phyloP scores from a whole-genome alignment of 805 yeast genomes.

The Metschnikowia koreensis region DNA sequence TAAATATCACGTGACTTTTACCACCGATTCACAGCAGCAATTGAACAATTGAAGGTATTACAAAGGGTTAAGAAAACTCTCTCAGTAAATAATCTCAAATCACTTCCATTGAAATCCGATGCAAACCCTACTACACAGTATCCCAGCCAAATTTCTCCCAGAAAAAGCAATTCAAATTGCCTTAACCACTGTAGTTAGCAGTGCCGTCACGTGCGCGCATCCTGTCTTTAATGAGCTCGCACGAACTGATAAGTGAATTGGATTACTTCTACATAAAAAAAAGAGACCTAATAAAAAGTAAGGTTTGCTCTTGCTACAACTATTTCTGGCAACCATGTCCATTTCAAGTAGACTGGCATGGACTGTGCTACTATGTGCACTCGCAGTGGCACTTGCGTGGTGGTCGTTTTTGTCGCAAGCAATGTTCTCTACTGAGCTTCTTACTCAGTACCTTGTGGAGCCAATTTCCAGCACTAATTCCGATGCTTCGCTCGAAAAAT shows the following conservation, averaged over 20 bases:
- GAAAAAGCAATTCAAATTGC: background rate
- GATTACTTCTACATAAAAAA: background rate
- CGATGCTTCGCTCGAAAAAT: background rate
- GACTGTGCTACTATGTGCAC: conserved; percentile 1
- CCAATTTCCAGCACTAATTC: background rate
- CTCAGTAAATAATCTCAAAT: background rate
- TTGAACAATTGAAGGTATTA: too few species aligned
- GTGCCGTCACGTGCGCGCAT: background rate
- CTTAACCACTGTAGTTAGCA: background rate
- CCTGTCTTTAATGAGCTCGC: background rate
- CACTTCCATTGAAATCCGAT: too few species aligned
- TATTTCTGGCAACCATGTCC: background rate
- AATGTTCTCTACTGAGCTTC: background rate
- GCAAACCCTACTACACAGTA: background rate
- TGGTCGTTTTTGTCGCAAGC: background rate
- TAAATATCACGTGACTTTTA: too few species aligned
- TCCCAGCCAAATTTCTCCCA: background rate
- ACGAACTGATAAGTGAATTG: background rate
- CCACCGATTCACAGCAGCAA: too few species aligned
- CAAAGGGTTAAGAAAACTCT: too few species aligned
- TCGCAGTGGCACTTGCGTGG: conserved; percentile 3
- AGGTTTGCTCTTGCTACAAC: background rate
- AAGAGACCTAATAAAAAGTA: background rate
- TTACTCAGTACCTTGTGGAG: conserved; percentile 2
- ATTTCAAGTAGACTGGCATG: conserved; percentile 1